Evolutionary conservation across 2,329 filamentous ascomycete species (phyloP).

Genomic region (Bipolaris zeicola): DNA sequence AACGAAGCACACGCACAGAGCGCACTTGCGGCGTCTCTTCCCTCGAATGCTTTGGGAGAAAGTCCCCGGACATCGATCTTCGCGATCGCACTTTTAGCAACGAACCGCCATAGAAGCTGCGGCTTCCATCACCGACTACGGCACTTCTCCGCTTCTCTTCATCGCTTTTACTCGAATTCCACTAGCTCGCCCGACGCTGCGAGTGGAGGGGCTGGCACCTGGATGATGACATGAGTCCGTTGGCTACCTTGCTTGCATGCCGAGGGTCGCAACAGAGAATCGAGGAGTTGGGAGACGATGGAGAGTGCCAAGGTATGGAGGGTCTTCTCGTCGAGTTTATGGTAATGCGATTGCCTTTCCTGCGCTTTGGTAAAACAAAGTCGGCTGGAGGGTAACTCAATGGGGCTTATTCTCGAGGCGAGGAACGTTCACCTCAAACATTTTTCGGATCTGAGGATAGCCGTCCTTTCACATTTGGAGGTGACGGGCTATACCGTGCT

Average conservation of each 20-base stretch:
- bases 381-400: constrained; percentile 81
- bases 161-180: constrained; percentile 58
- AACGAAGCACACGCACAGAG: constrained; percentile 94
- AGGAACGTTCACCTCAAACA: constrained; percentile 68
- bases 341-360: constrained; percentile 94
- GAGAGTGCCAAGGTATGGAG: constrained; percentile 48
- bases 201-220: constrained; percentile 56
- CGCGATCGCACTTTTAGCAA: constrained; percentile 75
- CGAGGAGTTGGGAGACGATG: constrained; percentile 41
- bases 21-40: constrained; percentile 46
- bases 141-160: constrained; percentile 55
- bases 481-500: constrained; percentile 54
- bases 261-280: constrained; percentile 26
- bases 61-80: constrained; percentile 93
- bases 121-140: constrained; percentile 64
- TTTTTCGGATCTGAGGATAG: constrained; percentile 54
- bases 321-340: constrained; percentile 85
- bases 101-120: constrained; percentile 99
- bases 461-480: constrained; percentile 25
- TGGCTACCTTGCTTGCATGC: constrained; percentile 46
- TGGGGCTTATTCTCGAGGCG: constrained; percentile 99
- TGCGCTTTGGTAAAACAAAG: constrained; percentile 44
- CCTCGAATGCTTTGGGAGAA: constrained; percentile 90
- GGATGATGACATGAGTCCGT: constrained; percentile 94
- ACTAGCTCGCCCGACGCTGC: constrained; percentile 22